A percentile compares a stretch with the other conserved stretches of the same genome.
phyloP scores from a whole-genome alignment of 768 basidiomycete genomes.

The Punctularia strigosozonata region DNA sequence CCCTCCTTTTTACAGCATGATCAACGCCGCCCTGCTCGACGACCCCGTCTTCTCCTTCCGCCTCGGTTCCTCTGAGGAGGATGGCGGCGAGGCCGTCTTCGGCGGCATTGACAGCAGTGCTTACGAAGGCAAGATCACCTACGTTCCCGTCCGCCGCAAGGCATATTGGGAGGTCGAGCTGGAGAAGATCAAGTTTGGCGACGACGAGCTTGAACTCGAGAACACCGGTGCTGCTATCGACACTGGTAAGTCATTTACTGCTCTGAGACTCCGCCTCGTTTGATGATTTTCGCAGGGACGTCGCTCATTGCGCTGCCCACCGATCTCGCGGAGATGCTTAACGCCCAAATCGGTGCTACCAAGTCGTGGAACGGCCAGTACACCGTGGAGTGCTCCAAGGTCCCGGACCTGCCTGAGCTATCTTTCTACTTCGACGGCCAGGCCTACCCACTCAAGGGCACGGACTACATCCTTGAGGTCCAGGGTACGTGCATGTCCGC shows the following conservation, averaged over 20 bases:
- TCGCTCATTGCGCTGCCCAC: slow-evolving; percentile 88
- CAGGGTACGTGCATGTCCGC: slow-evolving; percentile 90
- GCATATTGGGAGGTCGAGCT: slow-evolving; percentile 99
- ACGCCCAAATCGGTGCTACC: slow-evolving; percentile 87
- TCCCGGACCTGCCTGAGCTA: slow-evolving; percentile 76
- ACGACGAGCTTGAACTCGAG: slow-evolving; percentile 81
- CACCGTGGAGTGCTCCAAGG: slow-evolving; percentile 76
- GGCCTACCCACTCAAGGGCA: slow-evolving; percentile 65
- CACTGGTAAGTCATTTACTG: slow-evolving; percentile 39
- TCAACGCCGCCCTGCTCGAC: slow-evolving; percentile 72
- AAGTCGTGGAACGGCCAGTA: slow-evolving; percentile 97
- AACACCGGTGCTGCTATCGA: slow-evolving; percentile 91
- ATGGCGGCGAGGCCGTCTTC: slow-evolving; percentile 86
- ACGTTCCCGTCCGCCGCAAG: slow-evolving; percentile 87
- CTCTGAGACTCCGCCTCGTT: slow-evolving; percentile 1
- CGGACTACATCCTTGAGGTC: slow-evolving; percentile 84
- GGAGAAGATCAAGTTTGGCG: slow-evolving; percentile 73
- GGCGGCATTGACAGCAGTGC: slow-evolving; percentile 76
- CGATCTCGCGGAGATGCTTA: slow-evolving; percentile 96
- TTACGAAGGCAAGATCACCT: slow-evolving; percentile 71
- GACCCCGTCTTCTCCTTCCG: slow-evolving; percentile 91
- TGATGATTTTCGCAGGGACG: slow-evolving; percentile 43
- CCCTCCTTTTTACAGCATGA: slow-evolving; percentile 93
- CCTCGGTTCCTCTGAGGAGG: slow-evolving; percentile 72
- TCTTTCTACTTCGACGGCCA: slow-evolving; percentile 76